Percentiles rank a stretch among this genome's conserved stretches.
Conservation (phyloP, 2,329 filamentous ascomycete genomes). For the Tolypocladium capitatum region DNA sequence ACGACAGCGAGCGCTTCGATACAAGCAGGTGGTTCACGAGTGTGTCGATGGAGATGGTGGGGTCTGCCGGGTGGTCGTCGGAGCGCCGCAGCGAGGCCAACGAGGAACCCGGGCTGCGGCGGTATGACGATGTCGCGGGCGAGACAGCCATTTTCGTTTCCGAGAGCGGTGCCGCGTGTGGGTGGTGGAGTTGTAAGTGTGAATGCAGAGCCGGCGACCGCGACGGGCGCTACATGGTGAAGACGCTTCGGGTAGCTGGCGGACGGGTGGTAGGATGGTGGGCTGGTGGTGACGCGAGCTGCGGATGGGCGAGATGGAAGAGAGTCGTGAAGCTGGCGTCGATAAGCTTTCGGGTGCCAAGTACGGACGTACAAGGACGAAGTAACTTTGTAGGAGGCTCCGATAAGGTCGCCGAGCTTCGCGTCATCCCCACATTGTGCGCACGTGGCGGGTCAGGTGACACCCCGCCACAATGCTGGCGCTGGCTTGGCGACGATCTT, state of each 20-base stretch:
- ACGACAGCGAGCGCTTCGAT: conserved; percentile 76
- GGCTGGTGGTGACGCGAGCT: not conserved
- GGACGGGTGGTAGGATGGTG: not conserved
- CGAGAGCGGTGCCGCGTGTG: not conserved
- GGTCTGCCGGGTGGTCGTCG: conserved; percentile 7
- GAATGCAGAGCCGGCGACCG: not conserved
- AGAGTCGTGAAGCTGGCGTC: not conserved
- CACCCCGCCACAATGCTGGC: too few species aligned
- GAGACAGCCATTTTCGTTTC: conserved; percentile 18
- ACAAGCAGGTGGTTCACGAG: conserved; percentile 75
- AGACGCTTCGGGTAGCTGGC: not conserved
- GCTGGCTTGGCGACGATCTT: too few species aligned
- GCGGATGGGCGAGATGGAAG: not conserved
- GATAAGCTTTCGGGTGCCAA: not conserved
- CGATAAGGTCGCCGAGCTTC: not conserved
- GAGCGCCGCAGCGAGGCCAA: conserved; percentile 19
- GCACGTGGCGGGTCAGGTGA: not conserved
- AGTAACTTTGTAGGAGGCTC: not conserved
- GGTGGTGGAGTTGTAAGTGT: not conserved
- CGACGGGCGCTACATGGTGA: conserved; percentile 2
- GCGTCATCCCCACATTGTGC: not conserved
- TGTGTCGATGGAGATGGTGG: conserved; percentile 45
- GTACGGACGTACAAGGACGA: too few species aligned
- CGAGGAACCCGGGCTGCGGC: conserved; percentile 23
- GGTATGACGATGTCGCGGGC: conserved; percentile 18